Conservation (phyloP, 495 filamentous ascomycete species). For the Neurospora terricola region DNA sequence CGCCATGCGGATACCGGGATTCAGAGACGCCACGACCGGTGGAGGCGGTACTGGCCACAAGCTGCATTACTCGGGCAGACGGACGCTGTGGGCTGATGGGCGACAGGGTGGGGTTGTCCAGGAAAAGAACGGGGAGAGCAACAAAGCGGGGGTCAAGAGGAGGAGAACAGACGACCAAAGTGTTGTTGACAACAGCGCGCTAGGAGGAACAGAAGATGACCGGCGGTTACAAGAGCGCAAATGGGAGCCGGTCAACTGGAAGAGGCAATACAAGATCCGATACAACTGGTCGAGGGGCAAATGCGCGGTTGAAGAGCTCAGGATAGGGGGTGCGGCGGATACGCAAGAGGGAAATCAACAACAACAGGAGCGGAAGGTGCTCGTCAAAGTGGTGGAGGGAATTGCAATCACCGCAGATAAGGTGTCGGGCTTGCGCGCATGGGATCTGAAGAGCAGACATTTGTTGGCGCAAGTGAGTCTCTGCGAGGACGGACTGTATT, state of each 20-base stretch:
- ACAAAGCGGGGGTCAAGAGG: neutral
- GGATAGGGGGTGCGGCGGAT: conserved; percentile 34
- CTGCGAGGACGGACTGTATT: conserved; percentile 12
- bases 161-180: neutral
- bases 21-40: conserved; percentile 35
- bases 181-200: neutral
- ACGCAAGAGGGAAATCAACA: neutral
- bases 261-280: conserved; percentile 76
- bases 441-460: conserved; percentile 55
- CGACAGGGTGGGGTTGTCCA: conserved; percentile 34
- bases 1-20: conserved; percentile 63
- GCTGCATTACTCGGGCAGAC: conserved; percentile 58
- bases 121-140: conserved; percentile 24
- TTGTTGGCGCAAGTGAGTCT: conserved; percentile 40
- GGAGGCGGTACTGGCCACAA: conserved; percentile 18
- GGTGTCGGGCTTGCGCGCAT: conserved; percentile 60
- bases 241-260: conserved; percentile 52
- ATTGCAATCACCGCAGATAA: conserved; percentile 71
- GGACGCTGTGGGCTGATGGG: conserved; percentile 76
- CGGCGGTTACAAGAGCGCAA: neutral
- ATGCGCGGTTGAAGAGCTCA: conserved; percentile 69
- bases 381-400: conserved; percentile 64
- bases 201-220: neutral
- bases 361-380: conserved; percentile 24
- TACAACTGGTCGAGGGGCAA: conserved; percentile 87